These are phyloP conservation scores for Fusarium liriodendri DNA, from an alignment of 2,329 filamentous ascomycete genomes.

Conservation along the genomic window DNA sequence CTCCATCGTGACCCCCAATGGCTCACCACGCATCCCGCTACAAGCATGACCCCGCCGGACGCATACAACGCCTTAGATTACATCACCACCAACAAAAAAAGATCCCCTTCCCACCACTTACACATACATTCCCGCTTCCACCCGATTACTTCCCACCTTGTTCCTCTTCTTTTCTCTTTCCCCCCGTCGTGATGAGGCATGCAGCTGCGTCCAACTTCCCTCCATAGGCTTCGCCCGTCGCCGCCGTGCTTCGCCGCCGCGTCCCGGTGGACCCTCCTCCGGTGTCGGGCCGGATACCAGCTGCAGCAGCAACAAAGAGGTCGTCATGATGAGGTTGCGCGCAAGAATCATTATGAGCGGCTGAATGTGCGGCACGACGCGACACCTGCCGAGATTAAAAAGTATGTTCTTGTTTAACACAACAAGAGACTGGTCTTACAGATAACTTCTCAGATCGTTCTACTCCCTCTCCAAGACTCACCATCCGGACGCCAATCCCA, in stretches of 20 bases:
- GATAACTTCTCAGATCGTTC: conserved; percentile 69
- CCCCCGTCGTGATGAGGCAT: conserved; percentile 69
- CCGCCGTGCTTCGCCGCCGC: conserved; percentile 14
- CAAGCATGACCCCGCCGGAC: conserved; percentile 30
- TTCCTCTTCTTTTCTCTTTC: neutral
- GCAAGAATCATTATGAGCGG: conserved; percentile 81
- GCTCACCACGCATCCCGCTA: conserved; percentile 21
- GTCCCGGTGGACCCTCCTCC: conserved; percentile 25
- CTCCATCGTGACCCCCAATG: neutral
- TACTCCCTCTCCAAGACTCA: conserved; percentile 91
- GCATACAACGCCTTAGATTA: conserved; percentile 41
- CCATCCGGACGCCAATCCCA: conserved; percentile 91
- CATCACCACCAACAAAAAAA: conserved; percentile 42
- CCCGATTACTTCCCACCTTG: neutral
- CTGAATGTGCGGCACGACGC: conserved; percentile 79
- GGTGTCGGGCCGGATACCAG: conserved; percentile 33
- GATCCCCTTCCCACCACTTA: conserved; percentile 2
- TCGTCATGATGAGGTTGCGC: conserved; percentile 32
- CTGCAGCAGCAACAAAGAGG: conserved; percentile 31
- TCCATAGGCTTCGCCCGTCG: conserved; percentile 38
- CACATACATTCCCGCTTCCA: conserved; percentile 4
- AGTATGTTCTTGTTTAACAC: conserved; percentile 56
- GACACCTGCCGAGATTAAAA: conserved; percentile 83
- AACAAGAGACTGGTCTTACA: neutral
- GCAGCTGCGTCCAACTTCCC: conserved; percentile 58